Evolutionary conservation across 2,329 filamentous ascomycete species (phyloP).

Genomic region (Dryadomyces quercus-mongolicae): DNA sequence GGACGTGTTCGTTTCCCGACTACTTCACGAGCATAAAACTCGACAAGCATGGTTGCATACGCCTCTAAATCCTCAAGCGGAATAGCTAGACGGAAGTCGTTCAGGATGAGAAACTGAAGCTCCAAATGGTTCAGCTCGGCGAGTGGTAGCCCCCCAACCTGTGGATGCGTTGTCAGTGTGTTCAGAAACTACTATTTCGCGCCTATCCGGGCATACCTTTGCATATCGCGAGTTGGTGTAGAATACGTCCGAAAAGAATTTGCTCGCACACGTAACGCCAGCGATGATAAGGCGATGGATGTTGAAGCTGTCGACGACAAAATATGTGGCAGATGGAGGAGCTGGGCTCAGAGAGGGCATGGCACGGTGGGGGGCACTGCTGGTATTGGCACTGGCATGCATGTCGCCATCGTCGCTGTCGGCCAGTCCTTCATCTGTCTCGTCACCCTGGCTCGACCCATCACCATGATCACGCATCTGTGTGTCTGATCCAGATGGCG

Average conservation of each 20-base stretch:
- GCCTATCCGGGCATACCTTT: constrained; percentile 51
- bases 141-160: constrained; percentile 90
- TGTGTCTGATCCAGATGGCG: constrained; percentile 1
- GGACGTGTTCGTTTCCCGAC: constrained; percentile 31
- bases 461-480: constrained; percentile 13
- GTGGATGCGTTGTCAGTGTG: constrained; percentile 11
- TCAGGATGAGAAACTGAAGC: constrained; percentile 86
- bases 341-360: neutral
- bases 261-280: constrained; percentile 94
- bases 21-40: constrained; percentile 91
- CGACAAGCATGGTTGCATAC: constrained; percentile 96
- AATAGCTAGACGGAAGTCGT: constrained; percentile 89
- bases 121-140: constrained; percentile 93
- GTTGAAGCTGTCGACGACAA: constrained; percentile 98
- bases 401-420: constrained; percentile 28
- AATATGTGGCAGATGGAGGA: constrained; percentile 38
- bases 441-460: constrained; percentile 25
- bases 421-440: constrained; percentile 37
- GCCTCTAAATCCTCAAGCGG: constrained; percentile 92
- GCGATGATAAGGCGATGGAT: constrained; percentile 95
- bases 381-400: neutral
- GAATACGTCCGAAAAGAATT: constrained; percentile 98
- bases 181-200: neutral
- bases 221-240: constrained; percentile 99
- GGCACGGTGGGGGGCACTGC: neutral